Base-by-base conservation (phyloP, 768 basidiomycete species). In the Suillus decipiens region DNA sequence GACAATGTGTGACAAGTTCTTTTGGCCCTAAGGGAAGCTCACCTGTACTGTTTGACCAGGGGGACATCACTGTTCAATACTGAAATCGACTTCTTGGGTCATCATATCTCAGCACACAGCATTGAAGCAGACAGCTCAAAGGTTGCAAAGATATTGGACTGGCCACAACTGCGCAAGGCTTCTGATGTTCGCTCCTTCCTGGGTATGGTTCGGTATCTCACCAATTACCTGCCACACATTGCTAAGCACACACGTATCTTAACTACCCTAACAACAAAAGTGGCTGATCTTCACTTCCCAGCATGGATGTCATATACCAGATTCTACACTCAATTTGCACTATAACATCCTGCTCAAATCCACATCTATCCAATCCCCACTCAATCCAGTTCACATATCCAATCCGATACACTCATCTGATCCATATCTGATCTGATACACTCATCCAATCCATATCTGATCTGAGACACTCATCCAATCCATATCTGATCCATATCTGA, bases 201-300 rank as follows among this genome's bases (percentile, higher is more conserved):
- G 0, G 68, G 72, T 0, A 64, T 80, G 0, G 71, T 71, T 0
- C 64, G 70, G 0, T 81, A 78, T 55, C 43, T 80, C 0, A 63
- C 73, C 0, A 51, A 67, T 8, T 77, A 76, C 63, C 67, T 79
- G 0, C 77, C 78, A 0, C 56, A 55, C 5, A 37, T 68, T 17
- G 66, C 65, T 1, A 50, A 66, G 15, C 61, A 66, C 19, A 65
- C 68, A 5, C 7, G 45, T 12, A 7, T 42, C 0, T 8, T 42
- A 2, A 9, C 1, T 0, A 6, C 6, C 0, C 41, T 42, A 1
- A 42, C 41, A 0, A 42, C 41, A 7, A 42, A 42, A 3, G 15
- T 17, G 0, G 6, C 41, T 0, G 41, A 42, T 2, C 3, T 42
- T 2, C 2, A 42, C 0, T 42, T 42, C 3, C 41, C 41, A 1